These are phyloP conservation scores for Castanopsis chinensis DNA, from an alignment of 306 rosid species.

Conservation along the genomic window DNA sequence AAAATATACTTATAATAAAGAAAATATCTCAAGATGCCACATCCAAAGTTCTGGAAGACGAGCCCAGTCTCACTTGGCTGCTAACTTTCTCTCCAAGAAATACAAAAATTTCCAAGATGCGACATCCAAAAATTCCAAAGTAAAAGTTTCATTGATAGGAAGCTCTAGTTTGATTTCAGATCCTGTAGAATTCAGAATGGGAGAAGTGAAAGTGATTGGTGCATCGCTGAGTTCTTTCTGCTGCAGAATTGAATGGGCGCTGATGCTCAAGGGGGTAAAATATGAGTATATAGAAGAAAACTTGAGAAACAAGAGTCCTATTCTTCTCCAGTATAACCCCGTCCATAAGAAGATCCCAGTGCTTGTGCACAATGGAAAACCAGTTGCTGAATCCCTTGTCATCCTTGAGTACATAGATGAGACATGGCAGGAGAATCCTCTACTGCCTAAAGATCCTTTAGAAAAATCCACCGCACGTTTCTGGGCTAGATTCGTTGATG, in stretches of 20 bases:
- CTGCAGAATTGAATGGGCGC: constrained; percentile 40
- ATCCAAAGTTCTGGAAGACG: no score
- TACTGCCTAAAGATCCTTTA: constrained; percentile 24
- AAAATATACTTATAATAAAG: no score
- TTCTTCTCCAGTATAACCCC: constrained; percentile 53
- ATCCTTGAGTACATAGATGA: constrained; percentile 60
- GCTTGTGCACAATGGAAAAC: constrained; percentile 43
- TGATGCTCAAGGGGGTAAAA: constrained; percentile 46
- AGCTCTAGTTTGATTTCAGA: no score
- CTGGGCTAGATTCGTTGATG: constrained; percentile 19
- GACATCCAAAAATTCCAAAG: no score
- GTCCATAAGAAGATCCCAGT: constrained; percentile 57
- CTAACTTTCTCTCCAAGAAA: no score
- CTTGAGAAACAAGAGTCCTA: constrained; percentile 41
- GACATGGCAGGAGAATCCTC: constrained; percentile 35
- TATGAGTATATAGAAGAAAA: constrained; percentile 40
- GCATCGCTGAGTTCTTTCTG: constrained; percentile 18
- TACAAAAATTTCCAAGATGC: no score
- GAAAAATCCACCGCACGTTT: constrained; percentile 7
- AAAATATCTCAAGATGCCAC: no score
- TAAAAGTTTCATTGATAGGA: no score
- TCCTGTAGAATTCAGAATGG: constrained; percentile 3
- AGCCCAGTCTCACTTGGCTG: no score
- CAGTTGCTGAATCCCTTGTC: constrained; percentile 49
- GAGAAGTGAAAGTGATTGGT: constrained; percentile 26